These are phyloP conservation scores for Phyllosticta paracitricarpa DNA, from an alignment of 2,329 filamentous ascomycete genomes.

Conservation along the genomic window DNA sequence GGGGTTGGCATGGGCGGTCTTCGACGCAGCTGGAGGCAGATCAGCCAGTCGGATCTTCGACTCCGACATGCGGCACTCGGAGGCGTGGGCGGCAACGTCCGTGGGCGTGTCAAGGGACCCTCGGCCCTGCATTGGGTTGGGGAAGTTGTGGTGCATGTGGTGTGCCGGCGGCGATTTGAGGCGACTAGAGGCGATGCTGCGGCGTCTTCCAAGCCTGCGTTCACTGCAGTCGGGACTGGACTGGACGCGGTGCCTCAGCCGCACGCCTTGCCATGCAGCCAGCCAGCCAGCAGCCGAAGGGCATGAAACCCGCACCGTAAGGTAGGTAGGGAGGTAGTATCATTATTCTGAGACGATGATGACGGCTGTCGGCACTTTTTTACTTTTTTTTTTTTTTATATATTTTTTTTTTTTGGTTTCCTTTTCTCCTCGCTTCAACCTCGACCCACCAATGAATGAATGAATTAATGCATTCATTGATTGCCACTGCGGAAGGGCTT, in stretches of 20 bases:
- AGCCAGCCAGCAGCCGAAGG: background rate
- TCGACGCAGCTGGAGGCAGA: background rate
- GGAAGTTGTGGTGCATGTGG: too few species aligned
- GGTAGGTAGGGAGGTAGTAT: too few species aligned
- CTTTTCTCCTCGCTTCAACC: background rate
- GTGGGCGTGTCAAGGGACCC: background rate
- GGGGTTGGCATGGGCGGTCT: background rate
- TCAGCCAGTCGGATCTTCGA: background rate
- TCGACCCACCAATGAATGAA: background rate
- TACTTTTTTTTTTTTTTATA: background rate
- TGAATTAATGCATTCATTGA: too few species aligned
- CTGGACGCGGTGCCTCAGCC: background rate
- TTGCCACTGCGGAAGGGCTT: background rate
- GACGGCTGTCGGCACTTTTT: background rate
- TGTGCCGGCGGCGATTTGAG: too few species aligned
- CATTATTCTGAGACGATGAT: background rate
- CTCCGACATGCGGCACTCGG: background rate
- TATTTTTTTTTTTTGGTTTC: background rate
- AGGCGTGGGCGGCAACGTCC: background rate
- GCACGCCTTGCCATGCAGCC: background rate
- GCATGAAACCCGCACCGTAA: background rate
- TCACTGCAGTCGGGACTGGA: background rate
- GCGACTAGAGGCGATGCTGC: too few species aligned
- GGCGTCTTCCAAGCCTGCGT: too few species aligned
- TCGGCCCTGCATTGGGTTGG: background rate